phyloP scores from a whole-genome alignment of 257 asterid genomes.

The Eustoma russellianum region DNA sequence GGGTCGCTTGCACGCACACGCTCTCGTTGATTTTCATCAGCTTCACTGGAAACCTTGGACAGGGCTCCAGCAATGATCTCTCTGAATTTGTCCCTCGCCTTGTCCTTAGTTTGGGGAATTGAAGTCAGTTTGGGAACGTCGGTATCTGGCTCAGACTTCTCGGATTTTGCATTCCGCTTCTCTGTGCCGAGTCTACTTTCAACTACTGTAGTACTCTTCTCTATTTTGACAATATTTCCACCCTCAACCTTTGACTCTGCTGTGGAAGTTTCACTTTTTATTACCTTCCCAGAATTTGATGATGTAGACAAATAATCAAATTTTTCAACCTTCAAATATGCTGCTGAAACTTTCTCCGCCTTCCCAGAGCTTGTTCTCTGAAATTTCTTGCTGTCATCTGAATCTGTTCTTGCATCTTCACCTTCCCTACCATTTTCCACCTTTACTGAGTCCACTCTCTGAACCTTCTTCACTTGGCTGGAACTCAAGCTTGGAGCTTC shows the following conservation, averaged over 20 bases:
- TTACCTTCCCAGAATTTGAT: constrained; percentile 19
- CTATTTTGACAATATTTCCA: constrained; percentile 16
- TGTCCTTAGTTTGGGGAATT: constrained; percentile 31
- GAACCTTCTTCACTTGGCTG: constrained; percentile 22
- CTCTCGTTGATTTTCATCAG: constrained; percentile 28
- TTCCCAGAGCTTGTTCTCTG: constrained; percentile 38
- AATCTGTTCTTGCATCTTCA: constrained; percentile 23
- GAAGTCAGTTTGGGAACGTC: constrained; percentile 27
- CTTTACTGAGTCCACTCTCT: constrained; percentile 35
- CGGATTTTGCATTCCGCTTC: constrained; percentile 23
- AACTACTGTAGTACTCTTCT: constrained; percentile 16
- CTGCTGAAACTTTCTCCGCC: constrained; percentile 9
- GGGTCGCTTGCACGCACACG: constrained; percentile 55
- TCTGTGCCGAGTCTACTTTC: constrained; percentile 38
- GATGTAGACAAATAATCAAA: constrained; percentile 9
- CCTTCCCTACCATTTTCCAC: constrained; percentile 8
- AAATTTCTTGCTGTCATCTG: constrained; percentile 25
- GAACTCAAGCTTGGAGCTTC: constrained; percentile 19
- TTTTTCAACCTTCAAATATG: constrained; percentile 32
- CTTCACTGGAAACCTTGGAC: constrained; percentile 30
- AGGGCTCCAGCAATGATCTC: constrained; percentile 34
- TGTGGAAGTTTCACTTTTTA: constrained; percentile 30
- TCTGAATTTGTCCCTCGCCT: constrained; percentile 33
- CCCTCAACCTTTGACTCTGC: constrained; percentile 23
- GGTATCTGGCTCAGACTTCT: constrained; percentile 8